phyloP scores from a whole-genome alignment of 2,329 filamentous ascomycete genomes.

The Colletotrichum sublineola region DNA sequence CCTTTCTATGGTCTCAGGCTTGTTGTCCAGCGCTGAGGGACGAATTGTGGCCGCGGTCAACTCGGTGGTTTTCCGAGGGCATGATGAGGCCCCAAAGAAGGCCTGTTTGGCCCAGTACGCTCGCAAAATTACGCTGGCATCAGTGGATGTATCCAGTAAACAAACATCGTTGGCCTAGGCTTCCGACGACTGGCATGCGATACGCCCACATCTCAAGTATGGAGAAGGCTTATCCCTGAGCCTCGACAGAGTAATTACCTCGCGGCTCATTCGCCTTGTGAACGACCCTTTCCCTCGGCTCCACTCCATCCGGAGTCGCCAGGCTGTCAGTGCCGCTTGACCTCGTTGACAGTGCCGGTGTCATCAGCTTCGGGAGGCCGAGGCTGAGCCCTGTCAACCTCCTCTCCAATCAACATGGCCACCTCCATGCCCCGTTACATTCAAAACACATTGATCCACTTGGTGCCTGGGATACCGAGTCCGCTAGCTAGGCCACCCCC shows the following conservation, averaged over 20 bases:
- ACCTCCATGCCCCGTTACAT: constrained; percentile 25
- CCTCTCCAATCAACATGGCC: constrained; percentile 7
- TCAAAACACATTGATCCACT: constrained; percentile 22
- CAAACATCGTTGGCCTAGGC: constrained; percentile 16
- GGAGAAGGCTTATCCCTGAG: constrained; percentile 25
- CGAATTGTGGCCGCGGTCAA: not conserved
- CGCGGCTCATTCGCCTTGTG: constrained; percentile 11
- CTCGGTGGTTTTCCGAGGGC: constrained; percentile 8
- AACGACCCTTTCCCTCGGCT: constrained; percentile 1
- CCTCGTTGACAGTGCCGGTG: not conserved
- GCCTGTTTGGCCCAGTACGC: not conserved
- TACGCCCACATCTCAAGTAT: constrained; percentile 31
- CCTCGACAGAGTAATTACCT: not conserved
- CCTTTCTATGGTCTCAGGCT: constrained; percentile 6
- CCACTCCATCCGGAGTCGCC: constrained; percentile 16
- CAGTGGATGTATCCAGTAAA: constrained; percentile 24
- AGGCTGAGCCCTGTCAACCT: constrained; percentile 18
- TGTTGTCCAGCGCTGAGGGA: not conserved
- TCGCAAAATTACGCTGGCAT: constrained; percentile 1
- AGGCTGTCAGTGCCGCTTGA: not conserved
- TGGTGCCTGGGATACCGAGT: not conserved
- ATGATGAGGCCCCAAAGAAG: not conserved
- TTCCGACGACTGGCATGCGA: not conserved
- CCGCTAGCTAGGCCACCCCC: constrained; percentile 12
- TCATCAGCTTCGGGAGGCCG: constrained; percentile 16